Base-by-base conservation (phyloP, 352 stramenopile genomes). In the Phytophthora rubi region DNA sequence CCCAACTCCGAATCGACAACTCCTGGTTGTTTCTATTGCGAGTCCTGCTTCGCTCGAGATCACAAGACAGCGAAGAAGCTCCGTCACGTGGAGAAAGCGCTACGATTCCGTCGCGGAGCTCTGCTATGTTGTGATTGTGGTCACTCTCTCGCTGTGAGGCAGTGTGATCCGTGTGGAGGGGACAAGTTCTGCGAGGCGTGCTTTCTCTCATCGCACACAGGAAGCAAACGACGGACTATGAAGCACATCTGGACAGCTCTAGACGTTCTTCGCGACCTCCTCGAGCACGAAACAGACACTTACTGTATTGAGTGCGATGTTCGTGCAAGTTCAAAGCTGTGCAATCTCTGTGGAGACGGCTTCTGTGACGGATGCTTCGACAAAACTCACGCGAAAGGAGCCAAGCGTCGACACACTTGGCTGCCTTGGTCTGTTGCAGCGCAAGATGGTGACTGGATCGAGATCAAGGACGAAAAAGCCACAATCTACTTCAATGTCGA, bases 271-370 rank as follows among this genome's bases (percentile, higher is more conserved):
- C 90, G 91, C 26, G 82, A 89, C 23, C 49, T 84, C 53, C 71
- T 94, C 1, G 16, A 59, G 35, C 77, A 55, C 15, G 82, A 84
- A 15, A 80, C 65, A 1, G 88, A 96, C 62, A 70, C 65, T 0
- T 91, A 92, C 48, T 94, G 87, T 49, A 77, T 88, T 5, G 83
- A 90, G 60, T 96, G 88, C 28, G 85, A 91, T 26, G 60, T 92
- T 2, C 75, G 69, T 13, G 44, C 56, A 1, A 80, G 72, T 7
- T 76, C 76, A 4, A 70, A 59, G 35, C 64, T 94, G 3, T 96
- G 88, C 56, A 96, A 94, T 57, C 59, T 94, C 6, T 96, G 86
- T 49, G 88, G 83, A 12, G 88, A 96, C 42, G 86, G 83, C 0
- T 96, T 91, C 32, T 94, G 87, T 55, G 83, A 80, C 18, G 53